Evolutionary conservation across 306 rosid genomes (phyloP).

Genomic region (Gastrolobium bilobum): DNA sequence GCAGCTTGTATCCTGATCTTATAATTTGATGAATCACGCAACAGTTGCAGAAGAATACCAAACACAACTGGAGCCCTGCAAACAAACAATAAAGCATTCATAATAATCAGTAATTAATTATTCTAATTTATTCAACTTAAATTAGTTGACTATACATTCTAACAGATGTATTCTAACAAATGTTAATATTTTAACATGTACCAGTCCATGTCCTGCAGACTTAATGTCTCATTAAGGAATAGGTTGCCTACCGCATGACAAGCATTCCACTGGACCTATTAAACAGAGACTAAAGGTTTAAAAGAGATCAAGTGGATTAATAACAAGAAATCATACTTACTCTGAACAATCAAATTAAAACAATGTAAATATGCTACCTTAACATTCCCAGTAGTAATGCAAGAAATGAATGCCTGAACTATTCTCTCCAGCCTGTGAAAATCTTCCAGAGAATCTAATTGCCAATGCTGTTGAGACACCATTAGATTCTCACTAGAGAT

Average conservation of each 20-base stretch:
- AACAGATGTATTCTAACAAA: too few relatives aligned
- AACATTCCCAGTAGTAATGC: slow-evolving; percentile 87
- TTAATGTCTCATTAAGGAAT: slow-evolving; percentile 86
- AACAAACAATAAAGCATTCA: slow-evolving; percentile 7
- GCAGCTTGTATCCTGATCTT: slow-evolving; percentile 99
- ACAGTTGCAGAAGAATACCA: slow-evolving; percentile 82
- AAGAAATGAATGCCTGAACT: slow-evolving; percentile 81
- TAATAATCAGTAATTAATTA: too few relatives aligned
- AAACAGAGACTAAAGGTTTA: slow-evolving; percentile 42
- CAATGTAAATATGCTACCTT: slow-evolving; percentile 67
- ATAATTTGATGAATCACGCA: slow-evolving; percentile 86
- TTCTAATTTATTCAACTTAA: too few relatives aligned
- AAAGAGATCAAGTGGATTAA: slow-evolving; percentile 24
- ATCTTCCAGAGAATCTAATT: slow-evolving; percentile 57
- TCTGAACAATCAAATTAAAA: slow-evolving; percentile 40
- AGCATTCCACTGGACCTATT: slow-evolving; percentile 98
- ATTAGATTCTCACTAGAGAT: slow-evolving; percentile 46
- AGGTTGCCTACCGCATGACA: slow-evolving; percentile 97
- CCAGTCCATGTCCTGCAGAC: slow-evolving; percentile 89
- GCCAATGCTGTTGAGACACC: slow-evolving; percentile 37
- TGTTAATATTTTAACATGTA: slow-evolving; percentile 31
- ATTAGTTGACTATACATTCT: too few relatives aligned
- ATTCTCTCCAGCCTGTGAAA: slow-evolving; percentile 70
- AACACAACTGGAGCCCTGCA: slow-evolving; percentile 85
- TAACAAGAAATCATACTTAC: slow-evolving; percentile 34